Conservation (phyloP, 2,329 filamentous ascomycete genomes). For the Trichoderma semiorbis region DNA sequence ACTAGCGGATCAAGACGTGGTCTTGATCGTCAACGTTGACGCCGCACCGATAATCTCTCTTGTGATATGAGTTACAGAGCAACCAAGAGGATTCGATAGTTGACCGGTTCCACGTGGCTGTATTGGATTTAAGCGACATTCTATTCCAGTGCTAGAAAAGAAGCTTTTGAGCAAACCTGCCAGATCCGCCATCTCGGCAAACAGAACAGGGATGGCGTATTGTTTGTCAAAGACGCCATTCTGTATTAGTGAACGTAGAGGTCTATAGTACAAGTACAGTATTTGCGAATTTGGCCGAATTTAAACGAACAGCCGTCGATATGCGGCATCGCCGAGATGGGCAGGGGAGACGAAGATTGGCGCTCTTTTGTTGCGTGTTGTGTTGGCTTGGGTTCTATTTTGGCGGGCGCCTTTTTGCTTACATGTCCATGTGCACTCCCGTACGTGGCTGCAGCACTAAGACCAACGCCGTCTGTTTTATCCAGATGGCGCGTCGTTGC, state of each 20-base stretch:
- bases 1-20: background rate
- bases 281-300: background rate
- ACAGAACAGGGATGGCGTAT: background rate
- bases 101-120: background rate
- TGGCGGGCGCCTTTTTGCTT: background rate
- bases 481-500: background rate
- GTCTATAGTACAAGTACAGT: background rate
- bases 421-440: background rate
- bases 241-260: background rate
- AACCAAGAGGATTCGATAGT: background rate
- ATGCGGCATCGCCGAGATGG: slow-evolving; percentile 2
- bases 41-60: background rate
- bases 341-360: background rate
- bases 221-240: background rate
- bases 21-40: background rate
- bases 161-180: background rate
- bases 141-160: background rate
- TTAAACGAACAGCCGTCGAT: slow-evolving; percentile 6
- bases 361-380: background rate
- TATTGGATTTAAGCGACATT: background rate
- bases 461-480: background rate
- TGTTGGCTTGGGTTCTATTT: background rate
- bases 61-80: background rate
- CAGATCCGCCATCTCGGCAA: background rate
- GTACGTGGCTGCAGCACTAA: background rate